A percentile compares a stretch with the other conserved stretches of the same genome.
phyloP scores from a whole-genome alignment of 257 asterid species.

The Solanum chilense region DNA sequence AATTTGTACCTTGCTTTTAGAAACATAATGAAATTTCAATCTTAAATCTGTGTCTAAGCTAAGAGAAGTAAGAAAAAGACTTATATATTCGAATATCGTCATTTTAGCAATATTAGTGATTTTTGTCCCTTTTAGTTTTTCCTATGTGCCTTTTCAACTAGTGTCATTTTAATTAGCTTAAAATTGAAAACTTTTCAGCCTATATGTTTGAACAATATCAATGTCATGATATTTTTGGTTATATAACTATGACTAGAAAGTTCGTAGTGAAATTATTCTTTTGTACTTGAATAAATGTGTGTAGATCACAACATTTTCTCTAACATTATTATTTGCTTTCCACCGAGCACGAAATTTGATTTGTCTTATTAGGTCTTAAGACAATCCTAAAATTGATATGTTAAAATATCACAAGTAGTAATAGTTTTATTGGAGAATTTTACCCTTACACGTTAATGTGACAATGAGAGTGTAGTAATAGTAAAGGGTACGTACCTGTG shows the following conservation, averaged over 20 bases:
- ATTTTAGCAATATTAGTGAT: not conserved
- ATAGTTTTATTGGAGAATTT: no score
- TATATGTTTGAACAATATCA: not conserved
- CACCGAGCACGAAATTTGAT: not conserved
- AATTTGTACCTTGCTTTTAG: not conserved
- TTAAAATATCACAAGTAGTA: no score
- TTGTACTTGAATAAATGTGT: not conserved
- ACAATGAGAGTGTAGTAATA: no score
- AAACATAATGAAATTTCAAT: not conserved
- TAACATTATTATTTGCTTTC: not conserved
- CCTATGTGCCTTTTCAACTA: not conserved
- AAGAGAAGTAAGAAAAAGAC: not conserved
- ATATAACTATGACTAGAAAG: not conserved
- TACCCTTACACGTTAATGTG: no score
- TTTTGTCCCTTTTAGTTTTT: not conserved
- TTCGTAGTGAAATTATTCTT: no score
- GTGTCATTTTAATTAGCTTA: not conserved
- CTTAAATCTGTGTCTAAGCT: no score
- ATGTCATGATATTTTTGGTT: not conserved
- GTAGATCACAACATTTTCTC: not conserved
- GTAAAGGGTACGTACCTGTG: slow-evolving; percentile 28
- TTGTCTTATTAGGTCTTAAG: no score
- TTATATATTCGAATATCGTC: not conserved
- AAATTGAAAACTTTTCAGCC: not conserved
- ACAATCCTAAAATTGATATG: no score